Conservation (phyloP, 2,329 filamentous ascomycete species). For the Endoconidiophora polonica region DNA sequence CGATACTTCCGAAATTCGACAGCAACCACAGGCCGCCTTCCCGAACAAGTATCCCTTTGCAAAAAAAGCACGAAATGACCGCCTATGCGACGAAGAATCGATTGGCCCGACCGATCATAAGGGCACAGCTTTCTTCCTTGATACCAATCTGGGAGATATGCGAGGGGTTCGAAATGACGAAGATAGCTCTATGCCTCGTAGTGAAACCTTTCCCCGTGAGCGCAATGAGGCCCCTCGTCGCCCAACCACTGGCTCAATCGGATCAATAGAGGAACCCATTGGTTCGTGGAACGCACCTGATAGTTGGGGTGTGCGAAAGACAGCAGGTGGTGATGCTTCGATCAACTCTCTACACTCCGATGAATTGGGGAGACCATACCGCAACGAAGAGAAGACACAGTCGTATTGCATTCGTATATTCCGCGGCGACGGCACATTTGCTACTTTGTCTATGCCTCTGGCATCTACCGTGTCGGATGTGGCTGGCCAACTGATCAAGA, state of each 20-base stretch:
- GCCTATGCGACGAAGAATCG: slow-evolving; percentile 37
- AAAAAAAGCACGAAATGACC: slow-evolving; percentile 34
- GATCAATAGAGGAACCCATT: slow-evolving; percentile 21
- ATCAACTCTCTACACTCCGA: slow-evolving; percentile 49
- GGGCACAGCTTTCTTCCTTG: slow-evolving; percentile 55
- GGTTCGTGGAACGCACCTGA: slow-evolving; percentile 85
- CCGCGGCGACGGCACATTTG: slow-evolving; percentile 83
- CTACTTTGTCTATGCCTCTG: slow-evolving; percentile 69
- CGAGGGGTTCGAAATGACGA: slow-evolving; percentile 34
- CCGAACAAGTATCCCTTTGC: slow-evolving; percentile 48
- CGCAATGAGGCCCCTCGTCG: neutral
- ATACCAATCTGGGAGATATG: slow-evolving; percentile 82
- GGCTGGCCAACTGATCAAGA: slow-evolving; percentile 79
- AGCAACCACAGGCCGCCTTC: slow-evolving; percentile 22
- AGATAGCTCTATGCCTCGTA: neutral
- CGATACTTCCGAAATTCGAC: slow-evolving; percentile 15
- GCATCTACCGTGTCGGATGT: slow-evolving; percentile 77
- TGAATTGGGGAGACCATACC: neutral
- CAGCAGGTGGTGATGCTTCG: slow-evolving; percentile 48
- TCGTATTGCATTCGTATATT: slow-evolving; percentile 93
- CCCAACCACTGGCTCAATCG: slow-evolving; percentile 6
- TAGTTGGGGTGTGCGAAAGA: slow-evolving; percentile 81
- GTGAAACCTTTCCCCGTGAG: slow-evolving; percentile 5
- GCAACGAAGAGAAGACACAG: slow-evolving; percentile 45
- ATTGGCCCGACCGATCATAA: slow-evolving; percentile 44